These are phyloP conservation scores for Lecanicillium sp. DNA, from an alignment of 2,329 filamentous ascomycete species.

Conservation along the genomic window DNA sequence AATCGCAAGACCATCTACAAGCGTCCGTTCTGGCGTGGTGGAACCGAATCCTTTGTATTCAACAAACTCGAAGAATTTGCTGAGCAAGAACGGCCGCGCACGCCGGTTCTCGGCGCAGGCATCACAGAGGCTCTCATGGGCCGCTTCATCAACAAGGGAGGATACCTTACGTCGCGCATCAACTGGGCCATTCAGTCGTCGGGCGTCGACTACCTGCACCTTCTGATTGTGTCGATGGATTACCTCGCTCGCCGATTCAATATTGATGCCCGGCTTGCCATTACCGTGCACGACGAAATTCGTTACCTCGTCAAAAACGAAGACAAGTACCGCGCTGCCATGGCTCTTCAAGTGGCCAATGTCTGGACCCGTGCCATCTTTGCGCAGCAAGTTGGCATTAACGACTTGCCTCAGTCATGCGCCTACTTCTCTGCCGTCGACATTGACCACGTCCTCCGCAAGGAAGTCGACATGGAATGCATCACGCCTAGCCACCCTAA, in stretches of 20 bases:
- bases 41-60: constrained; percentile 96
- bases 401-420: constrained; percentile 88
- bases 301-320: constrained; percentile 80
- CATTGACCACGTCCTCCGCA: constrained; percentile 90
- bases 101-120: constrained; percentile 85
- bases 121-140: constrained; percentile 94
- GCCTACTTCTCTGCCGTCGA: constrained; percentile 96
- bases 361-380: constrained; percentile 98
- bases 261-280: constrained; percentile 75
- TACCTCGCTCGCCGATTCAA: constrained; percentile 82
- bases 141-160: constrained; percentile 79
- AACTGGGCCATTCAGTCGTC: constrained; percentile 99
- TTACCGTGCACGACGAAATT: constrained; percentile 97
- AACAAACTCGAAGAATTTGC: constrained; percentile 98
- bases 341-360: constrained; percentile 91
- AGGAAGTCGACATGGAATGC: constrained; percentile 98
- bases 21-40: constrained; percentile 85
- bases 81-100: constrained; percentile 84
- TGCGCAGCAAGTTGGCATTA: constrained; percentile 89
- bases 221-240: constrained; percentile 91
- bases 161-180: constrained; percentile 91
- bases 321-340: constrained; percentile 82
- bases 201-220: constrained; percentile 92
- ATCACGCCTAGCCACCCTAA: constrained; percentile 79
- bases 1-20: constrained; percentile 65